Evolutionary conservation across 2,329 filamentous ascomycete species (phyloP), one percentile per base, ranked within the genome.

Genomic region (Hymenoscyphus repandus): DNA sequence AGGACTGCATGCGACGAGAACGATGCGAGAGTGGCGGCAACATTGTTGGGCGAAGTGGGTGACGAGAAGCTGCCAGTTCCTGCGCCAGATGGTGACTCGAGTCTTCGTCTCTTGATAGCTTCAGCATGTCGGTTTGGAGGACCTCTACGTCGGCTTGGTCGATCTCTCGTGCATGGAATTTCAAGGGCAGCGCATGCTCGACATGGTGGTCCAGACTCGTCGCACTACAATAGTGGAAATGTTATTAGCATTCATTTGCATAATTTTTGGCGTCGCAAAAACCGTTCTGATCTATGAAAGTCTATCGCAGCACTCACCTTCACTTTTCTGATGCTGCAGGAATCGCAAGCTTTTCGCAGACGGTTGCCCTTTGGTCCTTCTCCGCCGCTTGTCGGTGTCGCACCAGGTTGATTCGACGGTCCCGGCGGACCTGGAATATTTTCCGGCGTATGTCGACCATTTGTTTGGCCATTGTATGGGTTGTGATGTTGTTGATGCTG

Each of bases 81-180:
- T 3, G 33, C 54, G 7, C 47, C 46, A 3, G 49, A 51, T 13
- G 58, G 49, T 2, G 56, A 58, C 45, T 64, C 63, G 3, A 82
- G 64, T 39, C 76, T 75, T 49, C 78, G 75, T 61, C 76, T 80
- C 70, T 85, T 86, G 61, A 85, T 77, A 17, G 79, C 79, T 69
- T 85, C 82, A 15, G 82, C 82, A 69, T 85, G 81, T 56, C 77
- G 71, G 60, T 86, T 86, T 31, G 82, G 81, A 33, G 83, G 83
- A 5, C 83, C 83, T 61, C 83, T 73, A 52, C 83, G 74, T 51
- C 79, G 74, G 62, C 78, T 83, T 22, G 81, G 81, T 55, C 82
- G 72, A 43, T 83, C 74, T 64, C 83, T 85, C 51, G 82, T 86
- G 64, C 83, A 86, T 22, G 80, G 80, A 44, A 86, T 85, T 55